Conservation (phyloP, 2,329 filamentous ascomycete species). For the Penicillium sp. region DNA sequence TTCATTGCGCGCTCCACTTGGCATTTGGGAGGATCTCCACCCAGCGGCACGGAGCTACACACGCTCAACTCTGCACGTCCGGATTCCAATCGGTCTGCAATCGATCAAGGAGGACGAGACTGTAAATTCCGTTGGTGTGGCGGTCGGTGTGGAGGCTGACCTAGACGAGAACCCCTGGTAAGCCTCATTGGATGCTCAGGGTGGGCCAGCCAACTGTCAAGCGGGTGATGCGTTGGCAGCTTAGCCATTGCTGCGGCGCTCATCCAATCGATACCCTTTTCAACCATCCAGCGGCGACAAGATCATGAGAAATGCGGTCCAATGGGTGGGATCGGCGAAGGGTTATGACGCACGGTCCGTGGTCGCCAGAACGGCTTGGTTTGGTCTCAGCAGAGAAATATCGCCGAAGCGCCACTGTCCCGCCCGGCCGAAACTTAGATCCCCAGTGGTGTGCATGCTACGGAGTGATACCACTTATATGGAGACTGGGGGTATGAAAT, state of each 20-base stretch:
- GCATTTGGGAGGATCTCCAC: not conserved
- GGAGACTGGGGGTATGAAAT: too few species aligned
- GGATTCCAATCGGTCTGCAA: not conserved
- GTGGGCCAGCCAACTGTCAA: slow-evolving; percentile 17
- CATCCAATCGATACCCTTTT: slow-evolving; percentile 11
- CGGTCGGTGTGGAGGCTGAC: slow-evolving; percentile 10
- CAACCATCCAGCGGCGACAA: slow-evolving; percentile 1
- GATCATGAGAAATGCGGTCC: not conserved
- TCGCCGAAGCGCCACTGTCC: slow-evolving; percentile 1
- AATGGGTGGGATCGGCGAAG: not conserved
- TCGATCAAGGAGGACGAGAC: not conserved
- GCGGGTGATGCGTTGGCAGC: slow-evolving; percentile 19
- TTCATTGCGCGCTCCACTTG: not conserved
- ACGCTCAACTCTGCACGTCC: not conserved
- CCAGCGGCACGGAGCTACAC: slow-evolving; percentile 8
- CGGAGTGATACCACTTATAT: too few species aligned
- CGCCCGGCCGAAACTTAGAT: slow-evolving; percentile 4
- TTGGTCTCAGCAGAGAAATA: not conserved
- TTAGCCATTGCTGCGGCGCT: not conserved
- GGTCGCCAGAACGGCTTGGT: not conserved
- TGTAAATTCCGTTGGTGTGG: not conserved
- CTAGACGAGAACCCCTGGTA: not conserved
- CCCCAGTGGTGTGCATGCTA: not conserved
- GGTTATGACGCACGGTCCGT: not conserved
- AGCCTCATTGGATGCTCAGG: slow-evolving; percentile 10